These are phyloP conservation scores for Xerocomus nothofagi DNA, from an alignment of 1,284 basidiomycete species.

Conservation along the genomic window DNA sequence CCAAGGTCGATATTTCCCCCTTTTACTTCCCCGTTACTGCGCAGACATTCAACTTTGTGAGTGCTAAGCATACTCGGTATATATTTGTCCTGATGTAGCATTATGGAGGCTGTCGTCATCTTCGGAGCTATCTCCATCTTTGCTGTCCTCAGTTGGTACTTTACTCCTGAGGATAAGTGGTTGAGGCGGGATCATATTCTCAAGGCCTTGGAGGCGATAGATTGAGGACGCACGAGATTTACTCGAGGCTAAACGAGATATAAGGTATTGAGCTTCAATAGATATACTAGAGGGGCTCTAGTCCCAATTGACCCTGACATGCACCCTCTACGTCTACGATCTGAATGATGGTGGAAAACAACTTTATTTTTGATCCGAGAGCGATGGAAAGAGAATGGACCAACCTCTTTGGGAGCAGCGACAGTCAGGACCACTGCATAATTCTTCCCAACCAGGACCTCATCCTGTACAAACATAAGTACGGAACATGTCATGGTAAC, in stretches of 20 bases:
- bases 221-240: constrained; percentile 20
- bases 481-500: constrained; percentile 6
- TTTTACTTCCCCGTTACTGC: constrained; percentile 79
- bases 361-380: constrained; percentile 4
- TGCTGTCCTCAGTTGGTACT: constrained; percentile 72
- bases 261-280: not conserved
- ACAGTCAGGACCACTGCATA: constrained; percentile 72
- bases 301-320: constrained; percentile 74
- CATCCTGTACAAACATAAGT: constrained; percentile 56
- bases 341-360: constrained; percentile 34
- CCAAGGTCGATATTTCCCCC: constrained; percentile 73
- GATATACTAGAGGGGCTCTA: constrained; percentile 54
- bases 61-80: constrained; percentile 28
- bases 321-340: constrained; percentile 85
- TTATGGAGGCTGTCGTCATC: constrained; percentile 66
- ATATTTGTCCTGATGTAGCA: constrained; percentile 15
- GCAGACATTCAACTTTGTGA: constrained; percentile 76
- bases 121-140: constrained; percentile 76
- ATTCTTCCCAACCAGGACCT: constrained; percentile 74
- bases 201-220: constrained; percentile 43
- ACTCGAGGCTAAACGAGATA: not conserved
- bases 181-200: constrained; percentile 61
- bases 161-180: constrained; percentile 77
- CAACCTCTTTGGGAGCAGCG: constrained; percentile 85
- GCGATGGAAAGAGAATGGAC: constrained; percentile 19